Base-by-base conservation (phyloP, 2,329 filamentous ascomycete species). In the Penicillium verrucosum region DNA sequence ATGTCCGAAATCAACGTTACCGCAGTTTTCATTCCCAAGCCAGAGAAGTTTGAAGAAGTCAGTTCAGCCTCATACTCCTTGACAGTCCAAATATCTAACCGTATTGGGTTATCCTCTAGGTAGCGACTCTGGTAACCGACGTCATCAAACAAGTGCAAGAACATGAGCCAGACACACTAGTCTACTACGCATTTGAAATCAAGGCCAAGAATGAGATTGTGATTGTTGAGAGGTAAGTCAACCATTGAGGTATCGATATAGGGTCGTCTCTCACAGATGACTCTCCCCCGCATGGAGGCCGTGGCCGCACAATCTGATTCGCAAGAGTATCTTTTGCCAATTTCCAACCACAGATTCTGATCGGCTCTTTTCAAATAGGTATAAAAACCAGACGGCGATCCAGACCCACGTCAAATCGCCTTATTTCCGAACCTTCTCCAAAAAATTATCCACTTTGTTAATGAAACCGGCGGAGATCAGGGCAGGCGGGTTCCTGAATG, bases 1-100 rank as follows among this genome's bases (percentile, higher is more conserved):
- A 73, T 72, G 69, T 59, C 66, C 10, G 69, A 68, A 57, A 64
- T 72, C 23, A 70, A 73, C 47, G 60, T 71, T 42, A 57, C 68
- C 16, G 71, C 68, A 12, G 63, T 66, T 10, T 57, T 73, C 41
- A 63, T 62, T 44, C 65, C 68, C 14, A 68, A 72, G 61, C 62
- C 70, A 3, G 70, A 64, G 43, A 71, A 73, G 34, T 60, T 67
- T 9, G 65, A 71, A 30, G 71, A 72, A 56, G 71, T 73, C 10
- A 51, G 63, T 51, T 21, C 12, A 34, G 5, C 14, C n/a, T n/a
- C 12, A 10, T n/a, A 11, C 3, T 34, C 23, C 16, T 46, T 16
- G 12, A 5, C 6, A 10, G 16, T 5, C 44, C 7, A 10, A 14
- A 16, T 25, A 25, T 18, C 49, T 49, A 14, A 44, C 34, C 27